These are phyloP conservation scores for Henckelia pumila DNA, from an alignment of 257 asterid species.

Conservation along the genomic window DNA sequence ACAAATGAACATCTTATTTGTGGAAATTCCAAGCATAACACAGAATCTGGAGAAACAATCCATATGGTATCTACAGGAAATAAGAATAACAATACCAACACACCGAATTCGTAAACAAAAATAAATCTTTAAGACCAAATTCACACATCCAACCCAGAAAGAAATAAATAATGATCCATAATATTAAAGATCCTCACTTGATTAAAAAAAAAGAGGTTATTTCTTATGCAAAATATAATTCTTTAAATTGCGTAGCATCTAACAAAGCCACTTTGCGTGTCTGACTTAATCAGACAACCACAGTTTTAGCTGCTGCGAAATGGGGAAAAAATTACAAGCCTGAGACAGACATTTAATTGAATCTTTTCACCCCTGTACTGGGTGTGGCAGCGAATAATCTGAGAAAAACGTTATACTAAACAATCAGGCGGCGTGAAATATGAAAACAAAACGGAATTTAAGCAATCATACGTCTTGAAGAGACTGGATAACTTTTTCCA, in stretches of 20 bases:
- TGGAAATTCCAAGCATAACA: background rate
- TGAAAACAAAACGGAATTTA: background rate
- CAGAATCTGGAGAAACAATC: conserved; percentile 13
- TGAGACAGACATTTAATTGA: background rate
- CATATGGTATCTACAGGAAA: background rate
- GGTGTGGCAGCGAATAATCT: background rate
- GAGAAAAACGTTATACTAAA: background rate
- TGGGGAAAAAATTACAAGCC: background rate
- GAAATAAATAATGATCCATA: background rate
- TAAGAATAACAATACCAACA: background rate
- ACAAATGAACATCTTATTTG: background rate
- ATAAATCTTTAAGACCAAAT: background rate
- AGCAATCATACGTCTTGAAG: conserved; percentile 63
- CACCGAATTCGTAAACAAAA: background rate
- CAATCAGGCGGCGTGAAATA: background rate
- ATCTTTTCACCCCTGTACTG: background rate
- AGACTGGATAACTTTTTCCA: conserved; percentile 93
- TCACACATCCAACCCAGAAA: background rate
- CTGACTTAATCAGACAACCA: too few species aligned
- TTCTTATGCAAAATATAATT: background rate
- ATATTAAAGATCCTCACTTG: background rate
- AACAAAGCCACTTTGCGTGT: too few species aligned
- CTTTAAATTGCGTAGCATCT: background rate
- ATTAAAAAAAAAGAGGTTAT: background rate
- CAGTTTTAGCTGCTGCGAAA: background rate